Conservation (phyloP, 129 eudicot genomes). For the Smallanthus sonchifolius region DNA sequence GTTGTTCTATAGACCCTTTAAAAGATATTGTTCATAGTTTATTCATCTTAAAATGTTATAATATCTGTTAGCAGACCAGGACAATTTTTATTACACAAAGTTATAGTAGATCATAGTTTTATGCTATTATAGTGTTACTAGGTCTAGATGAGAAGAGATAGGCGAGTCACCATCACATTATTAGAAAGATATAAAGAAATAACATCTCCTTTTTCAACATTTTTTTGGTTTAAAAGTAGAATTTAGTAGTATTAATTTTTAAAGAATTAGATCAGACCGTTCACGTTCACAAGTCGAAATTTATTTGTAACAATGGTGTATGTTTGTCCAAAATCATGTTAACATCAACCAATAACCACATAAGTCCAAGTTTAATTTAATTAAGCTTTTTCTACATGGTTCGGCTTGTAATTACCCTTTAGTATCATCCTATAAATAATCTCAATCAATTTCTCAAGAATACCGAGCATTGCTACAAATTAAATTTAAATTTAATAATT, state of each 20-base stretch:
- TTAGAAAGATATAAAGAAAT: too few relatives aligned
- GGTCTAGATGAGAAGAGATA: too few relatives aligned
- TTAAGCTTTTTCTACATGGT: not conserved
- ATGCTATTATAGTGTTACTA: too few relatives aligned
- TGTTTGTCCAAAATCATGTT: not conserved
- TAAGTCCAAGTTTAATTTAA: not conserved
- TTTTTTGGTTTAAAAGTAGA: not conserved
- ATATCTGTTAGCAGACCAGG: too few relatives aligned
- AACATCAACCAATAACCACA: not conserved
- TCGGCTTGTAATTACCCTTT: not conserved
- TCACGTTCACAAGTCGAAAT: not conserved
- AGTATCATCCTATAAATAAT: not conserved
- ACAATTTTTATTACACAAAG: too few relatives aligned
- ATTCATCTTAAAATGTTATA: too few relatives aligned
- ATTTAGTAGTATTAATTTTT: not conserved
- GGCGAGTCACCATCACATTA: too few relatives aligned
- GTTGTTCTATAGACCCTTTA: too few relatives aligned
- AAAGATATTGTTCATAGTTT: too few relatives aligned
- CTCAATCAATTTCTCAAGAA: not conserved
- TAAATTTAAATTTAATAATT: not conserved
- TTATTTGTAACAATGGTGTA: not conserved
- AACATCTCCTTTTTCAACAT: too few relatives aligned
- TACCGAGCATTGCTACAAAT: not conserved
- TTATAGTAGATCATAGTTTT: too few relatives aligned
- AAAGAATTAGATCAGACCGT: not conserved